Evolutionary conservation across 805 yeast species (phyloP).

Genomic region (Danielozyma ontarioensis): DNA sequence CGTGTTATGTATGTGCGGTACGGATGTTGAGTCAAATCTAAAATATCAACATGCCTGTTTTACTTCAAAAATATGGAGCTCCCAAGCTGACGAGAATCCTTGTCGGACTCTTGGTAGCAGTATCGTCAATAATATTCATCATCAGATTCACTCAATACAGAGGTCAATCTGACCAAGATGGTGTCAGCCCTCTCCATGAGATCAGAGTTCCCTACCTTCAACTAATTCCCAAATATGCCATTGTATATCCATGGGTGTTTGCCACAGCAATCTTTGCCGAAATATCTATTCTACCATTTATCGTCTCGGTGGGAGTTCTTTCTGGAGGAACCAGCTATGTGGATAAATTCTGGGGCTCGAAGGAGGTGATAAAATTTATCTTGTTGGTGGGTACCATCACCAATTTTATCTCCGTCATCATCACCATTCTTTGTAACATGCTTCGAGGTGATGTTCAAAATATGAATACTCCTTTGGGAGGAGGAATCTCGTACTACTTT

Average conservation of each 20-base stretch:
- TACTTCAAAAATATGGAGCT: slow-evolving; percentile 8
- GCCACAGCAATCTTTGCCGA: slow-evolving; percentile 63
- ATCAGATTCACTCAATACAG: slow-evolving; percentile 34
- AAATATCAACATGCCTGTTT: neutral
- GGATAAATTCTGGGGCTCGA: slow-evolving; percentile 47
- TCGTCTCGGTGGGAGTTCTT: slow-evolving; percentile 33
- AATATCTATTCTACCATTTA: slow-evolving; percentile 40
- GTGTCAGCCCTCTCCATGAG: slow-evolving; percentile 23
- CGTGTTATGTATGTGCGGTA: no score
- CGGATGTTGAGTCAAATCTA: no score
- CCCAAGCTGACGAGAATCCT: slow-evolving; percentile 48
- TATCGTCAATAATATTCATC: slow-evolving; percentile 38
- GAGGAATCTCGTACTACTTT: slow-evolving; percentile 48
- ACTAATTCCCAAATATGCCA: slow-evolving; percentile 53
- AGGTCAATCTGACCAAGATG: slow-evolving; percentile 4
- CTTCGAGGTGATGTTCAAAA: slow-evolving; percentile 28
- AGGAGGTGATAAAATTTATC: slow-evolving; percentile 47
- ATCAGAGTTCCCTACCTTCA: slow-evolving; percentile 55
- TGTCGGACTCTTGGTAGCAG: slow-evolving; percentile 30
- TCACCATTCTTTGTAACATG: slow-evolving; percentile 34
- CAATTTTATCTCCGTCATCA: slow-evolving; percentile 46
- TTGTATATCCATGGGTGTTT: slow-evolving; percentile 61
- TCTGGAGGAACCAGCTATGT: slow-evolving; percentile 41
- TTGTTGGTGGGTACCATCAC: slow-evolving; percentile 52
- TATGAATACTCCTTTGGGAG: slow-evolving; percentile 44